Base-by-base conservation (phyloP, 768 basidiomycete genomes). In the Russula brevipes region DNA sequence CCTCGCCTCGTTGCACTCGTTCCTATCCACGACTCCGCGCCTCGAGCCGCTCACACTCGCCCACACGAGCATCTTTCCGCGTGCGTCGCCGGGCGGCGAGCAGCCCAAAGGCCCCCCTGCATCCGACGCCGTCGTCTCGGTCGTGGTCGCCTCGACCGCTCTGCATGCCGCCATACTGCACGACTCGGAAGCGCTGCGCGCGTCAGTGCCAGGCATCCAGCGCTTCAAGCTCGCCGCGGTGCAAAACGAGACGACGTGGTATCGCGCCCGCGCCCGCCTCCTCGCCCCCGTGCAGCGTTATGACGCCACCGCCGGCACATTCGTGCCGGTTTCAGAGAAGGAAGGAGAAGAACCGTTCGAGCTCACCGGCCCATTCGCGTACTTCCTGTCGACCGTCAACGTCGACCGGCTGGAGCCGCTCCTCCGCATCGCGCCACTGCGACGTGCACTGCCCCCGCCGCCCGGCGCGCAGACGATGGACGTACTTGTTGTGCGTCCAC, bases 191-290 rank as follows among this genome's bases (percentile, higher is more conserved):
- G 74, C 71, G 7, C 78, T 97, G 60, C 83, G 94, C 17, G 72
- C 79, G 17, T 73, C 81, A 19, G 77, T 87, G 33, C 94, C 94
- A 5, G 86, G 88, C 8, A 75, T 93, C 38, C 92, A 93, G 72
- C 79, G 94, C 42, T 98, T 94, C 81, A 89, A 93, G 74, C 74
- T 89, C 41, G 94, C 96, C 3, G 95, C 94, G 3, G 74, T 79
- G 69, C 76, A 84, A 70, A 95, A 96, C 72, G 82, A 83, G 61
- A 79, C 78, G 17, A 82, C 82, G 46, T 93, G 91, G 86, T 92
- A 86, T 73, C 70, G 77, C 36, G 84, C 85, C 39, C 71, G 66
- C 44, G 84, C 85, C 58, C 83, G 75, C 61, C 79, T 97, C 45
- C 69, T 82, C 38, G 73, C 73, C 39, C 69, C 72, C 17, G 82